phyloP scores from a whole-genome alignment of 2,329 filamentous ascomycete genomes.

The Fusarium lyarnte region DNA sequence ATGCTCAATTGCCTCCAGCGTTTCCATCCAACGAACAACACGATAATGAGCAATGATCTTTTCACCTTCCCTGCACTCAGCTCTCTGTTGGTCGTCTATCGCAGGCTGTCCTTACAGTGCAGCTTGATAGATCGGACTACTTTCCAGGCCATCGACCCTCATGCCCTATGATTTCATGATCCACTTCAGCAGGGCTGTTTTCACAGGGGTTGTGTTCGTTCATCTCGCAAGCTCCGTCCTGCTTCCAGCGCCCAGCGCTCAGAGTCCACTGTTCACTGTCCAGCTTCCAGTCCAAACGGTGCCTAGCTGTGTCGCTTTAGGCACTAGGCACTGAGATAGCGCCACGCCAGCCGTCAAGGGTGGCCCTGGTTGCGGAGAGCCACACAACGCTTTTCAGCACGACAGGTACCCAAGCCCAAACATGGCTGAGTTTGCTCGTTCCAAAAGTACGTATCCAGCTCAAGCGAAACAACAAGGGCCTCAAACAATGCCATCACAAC shows the following conservation, averaged over 20 bases:
- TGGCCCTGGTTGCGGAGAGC: conserved; percentile 35
- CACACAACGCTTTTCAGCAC: conserved; percentile 39
- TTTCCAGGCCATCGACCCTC: conserved; percentile 34
- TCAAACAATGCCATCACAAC: conserved; percentile 16
- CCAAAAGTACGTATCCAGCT: conserved; percentile 31
- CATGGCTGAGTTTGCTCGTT: conserved; percentile 32
- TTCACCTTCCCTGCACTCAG: conserved; percentile 22
- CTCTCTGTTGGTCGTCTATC: conserved; percentile 20
- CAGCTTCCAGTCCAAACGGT: conserved; percentile 30
- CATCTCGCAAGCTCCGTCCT: conserved; percentile 40
- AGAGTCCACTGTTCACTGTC: conserved; percentile 20
- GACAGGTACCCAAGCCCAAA: conserved; percentile 33
- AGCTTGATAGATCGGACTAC: conserved; percentile 37
- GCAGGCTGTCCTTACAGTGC: conserved; percentile 11
- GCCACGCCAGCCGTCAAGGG: conserved; percentile 39
- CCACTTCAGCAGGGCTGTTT: conserved; percentile 40
- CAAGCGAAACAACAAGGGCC: conserved; percentile 11
- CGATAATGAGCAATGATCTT: conserved; percentile 2
- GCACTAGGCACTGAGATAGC: conserved; percentile 33
- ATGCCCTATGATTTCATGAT: conserved; percentile 45
- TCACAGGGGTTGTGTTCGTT: conserved; percentile 38
- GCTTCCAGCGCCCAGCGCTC: conserved; percentile 38
- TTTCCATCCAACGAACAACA: not conserved
- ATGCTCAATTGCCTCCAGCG: not conserved
- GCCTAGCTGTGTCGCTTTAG: conserved; percentile 29